A percentile compares a stretch with the other conserved stretches of the same genome.
phyloP scores from a whole-genome alignment of 306 rosid species.

The Dicorynia guianensis region DNA sequence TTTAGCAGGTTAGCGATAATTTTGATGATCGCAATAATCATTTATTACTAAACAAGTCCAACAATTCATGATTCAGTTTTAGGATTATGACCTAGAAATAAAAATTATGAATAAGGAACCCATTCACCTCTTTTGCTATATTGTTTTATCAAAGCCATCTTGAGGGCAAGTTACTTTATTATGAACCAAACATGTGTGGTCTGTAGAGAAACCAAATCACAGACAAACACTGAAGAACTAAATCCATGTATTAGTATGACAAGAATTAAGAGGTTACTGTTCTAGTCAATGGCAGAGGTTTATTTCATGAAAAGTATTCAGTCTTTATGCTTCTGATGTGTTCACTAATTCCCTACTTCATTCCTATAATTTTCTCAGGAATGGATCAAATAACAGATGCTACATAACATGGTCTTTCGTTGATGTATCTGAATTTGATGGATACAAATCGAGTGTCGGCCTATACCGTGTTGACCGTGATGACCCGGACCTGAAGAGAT shows the following conservation, averaged over 20 bases:
- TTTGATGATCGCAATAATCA: background rate
- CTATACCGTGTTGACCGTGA: slow-evolving; percentile 46
- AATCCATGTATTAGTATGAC: background rate
- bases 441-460: slow-evolving; percentile 38
- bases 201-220: background rate
- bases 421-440: slow-evolving; percentile 46
- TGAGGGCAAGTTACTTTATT: background rate
- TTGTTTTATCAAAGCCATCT: background rate
- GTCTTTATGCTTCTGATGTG: background rate
- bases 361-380: slow-evolving; percentile 35
- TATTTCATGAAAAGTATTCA: too few relatives aligned
- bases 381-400: slow-evolving; percentile 53
- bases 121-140: background rate
- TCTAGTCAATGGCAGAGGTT: too few relatives aligned
- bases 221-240: background rate
- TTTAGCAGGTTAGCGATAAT: background rate
- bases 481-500: slow-evolving; percentile 57
- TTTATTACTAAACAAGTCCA: too few relatives aligned
- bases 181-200: background rate
- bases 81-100: too few relatives aligned
- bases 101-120: background rate
- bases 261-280: too few relatives aligned
- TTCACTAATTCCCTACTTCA: too few relatives aligned
- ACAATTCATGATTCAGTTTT: too few relatives aligned
- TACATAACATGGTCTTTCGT: slow-evolving; percentile 59